Evolutionary conservation across 2,329 filamentous ascomycete genomes (phyloP), one percentile per base, ranked within the genome.

Genomic region (Claviceps africana): DNA sequence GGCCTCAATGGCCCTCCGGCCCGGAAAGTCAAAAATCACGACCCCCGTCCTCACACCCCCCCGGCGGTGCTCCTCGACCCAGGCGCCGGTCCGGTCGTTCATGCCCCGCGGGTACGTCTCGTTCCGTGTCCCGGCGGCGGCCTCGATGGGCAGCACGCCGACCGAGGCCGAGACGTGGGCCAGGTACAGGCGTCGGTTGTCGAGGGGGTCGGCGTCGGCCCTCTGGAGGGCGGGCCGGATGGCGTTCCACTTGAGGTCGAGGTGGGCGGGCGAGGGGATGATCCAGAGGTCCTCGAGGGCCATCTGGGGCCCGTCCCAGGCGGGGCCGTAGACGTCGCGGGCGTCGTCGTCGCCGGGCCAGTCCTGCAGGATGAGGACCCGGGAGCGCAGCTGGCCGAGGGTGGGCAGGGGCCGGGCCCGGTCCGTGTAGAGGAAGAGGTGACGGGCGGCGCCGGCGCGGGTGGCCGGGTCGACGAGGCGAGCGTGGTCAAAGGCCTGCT

Each of bases 1-100:
- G 22, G 63, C 65, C 30, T 72, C 64, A 39, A 76, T 65, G 31
- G 72, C 62, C 47, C 61, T 64, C 56, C 60, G 62, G 2, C 73
- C 73, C 0, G 72, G 72, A 47, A 76, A 76, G 53, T 76, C 73
- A 2, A 72, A 64, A 56, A 76, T 75, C 37, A 76, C 64, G 9
- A 76, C 62, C 11, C 73, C 73, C 1, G 70, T 67, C 25, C 68
- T 62, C 9, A 63, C 62, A 3, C 59, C 61, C 3, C 59, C 61
- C 4, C 57, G 52, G 9, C 56, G 58, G 6, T 58, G 52, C 22
- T 59, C 61, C 33, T 63, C 59, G 39, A 75, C 62, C 68, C 70
- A 75, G 56, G 62, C 61, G 33, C 72, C 72, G 35, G 72, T 74
- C 62, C 69, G 67, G 56, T 75, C 72, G 52, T 76, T 76, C 65